Percentiles rank a stretch among this genome's conserved stretches.
Conservation (phyloP, 257 asterid species). For the Solanum corneliomulleri region DNA sequence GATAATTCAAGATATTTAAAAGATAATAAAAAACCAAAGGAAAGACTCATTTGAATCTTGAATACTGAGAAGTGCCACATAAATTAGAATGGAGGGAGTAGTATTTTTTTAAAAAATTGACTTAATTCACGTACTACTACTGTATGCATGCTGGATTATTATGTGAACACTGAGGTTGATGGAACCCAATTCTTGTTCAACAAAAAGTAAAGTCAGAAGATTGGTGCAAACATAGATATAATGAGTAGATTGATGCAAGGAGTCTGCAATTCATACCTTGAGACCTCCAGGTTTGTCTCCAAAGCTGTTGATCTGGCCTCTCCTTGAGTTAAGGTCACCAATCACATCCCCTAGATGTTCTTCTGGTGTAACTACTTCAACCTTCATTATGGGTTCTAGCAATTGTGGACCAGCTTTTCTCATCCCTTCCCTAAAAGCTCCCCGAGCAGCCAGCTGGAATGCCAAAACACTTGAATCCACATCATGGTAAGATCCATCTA, state of each 20-base stretch:
- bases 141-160: neutral
- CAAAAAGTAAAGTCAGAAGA: neutral
- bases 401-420: conserved; percentile 88
- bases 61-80: neutral
- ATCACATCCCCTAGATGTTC: conserved; percentile 96
- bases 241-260: neutral
- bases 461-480: conserved; percentile 98
- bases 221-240: neutral
- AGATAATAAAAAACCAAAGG: neutral
- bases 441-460: conserved; percentile 91
- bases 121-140: neutral
- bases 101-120: neutral
- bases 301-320: conserved; percentile 86
- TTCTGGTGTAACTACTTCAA: conserved; percentile 92
- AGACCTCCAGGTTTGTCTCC: conserved; percentile 99
- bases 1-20: neutral
- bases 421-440: conserved; percentile 90
- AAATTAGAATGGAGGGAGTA: neutral
- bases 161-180: neutral
- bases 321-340: conserved; percentile 91
- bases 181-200: neutral
- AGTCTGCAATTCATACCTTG: conserved; percentile 36
- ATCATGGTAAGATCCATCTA: conserved; percentile 93
- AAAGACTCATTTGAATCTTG: neutral
- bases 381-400: conserved; percentile 92